These are phyloP conservation scores for Citrullus mucosospermus DNA, from an alignment of 306 rosid genomes.

Conservation along the genomic window DNA sequence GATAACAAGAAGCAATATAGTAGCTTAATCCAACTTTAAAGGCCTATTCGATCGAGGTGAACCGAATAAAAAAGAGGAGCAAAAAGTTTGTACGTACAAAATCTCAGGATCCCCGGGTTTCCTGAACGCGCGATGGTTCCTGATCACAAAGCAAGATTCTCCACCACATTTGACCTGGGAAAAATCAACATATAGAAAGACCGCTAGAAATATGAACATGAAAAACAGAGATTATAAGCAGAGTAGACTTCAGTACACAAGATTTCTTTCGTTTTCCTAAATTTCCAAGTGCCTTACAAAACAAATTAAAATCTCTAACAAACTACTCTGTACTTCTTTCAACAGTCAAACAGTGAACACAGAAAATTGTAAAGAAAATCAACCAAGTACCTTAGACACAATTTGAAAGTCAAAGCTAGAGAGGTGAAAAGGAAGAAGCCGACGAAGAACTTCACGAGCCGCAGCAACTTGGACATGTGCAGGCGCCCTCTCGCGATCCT, in stretches of 20 bases:
- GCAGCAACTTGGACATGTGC: constrained; percentile 57
- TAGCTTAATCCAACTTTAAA: background rate
- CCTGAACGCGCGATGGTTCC: constrained; percentile 40
- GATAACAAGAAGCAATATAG: background rate
- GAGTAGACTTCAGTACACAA: background rate
- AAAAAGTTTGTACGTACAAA: constrained; percentile 25
- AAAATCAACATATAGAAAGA: background rate
- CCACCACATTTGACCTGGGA: constrained; percentile 54
- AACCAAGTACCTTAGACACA: constrained; percentile 33
- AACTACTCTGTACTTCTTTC: background rate
- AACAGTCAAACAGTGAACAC: background rate
- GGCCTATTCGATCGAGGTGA: background rate
- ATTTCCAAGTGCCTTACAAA: background rate
- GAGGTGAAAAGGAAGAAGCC: constrained; percentile 55
- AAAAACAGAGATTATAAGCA: background rate
- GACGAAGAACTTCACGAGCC: constrained; percentile 55
- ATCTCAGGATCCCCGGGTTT: constrained; percentile 41
- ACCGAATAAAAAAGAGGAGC: background rate
- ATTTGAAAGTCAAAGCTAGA: constrained; percentile 53
- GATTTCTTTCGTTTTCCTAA: background rate
- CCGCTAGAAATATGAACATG: background rate
- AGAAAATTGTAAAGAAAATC: background rate
- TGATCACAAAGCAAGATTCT: constrained; percentile 50
- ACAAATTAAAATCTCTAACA: background rate
- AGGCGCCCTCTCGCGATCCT: constrained; percentile 54